A percentile compares a stretch with the other conserved stretches of the same genome.
Evolutionary conservation across 176 grass and related monocot genomes (phyloP).

Genomic region (Hyparrhenia diplandra): DNA sequence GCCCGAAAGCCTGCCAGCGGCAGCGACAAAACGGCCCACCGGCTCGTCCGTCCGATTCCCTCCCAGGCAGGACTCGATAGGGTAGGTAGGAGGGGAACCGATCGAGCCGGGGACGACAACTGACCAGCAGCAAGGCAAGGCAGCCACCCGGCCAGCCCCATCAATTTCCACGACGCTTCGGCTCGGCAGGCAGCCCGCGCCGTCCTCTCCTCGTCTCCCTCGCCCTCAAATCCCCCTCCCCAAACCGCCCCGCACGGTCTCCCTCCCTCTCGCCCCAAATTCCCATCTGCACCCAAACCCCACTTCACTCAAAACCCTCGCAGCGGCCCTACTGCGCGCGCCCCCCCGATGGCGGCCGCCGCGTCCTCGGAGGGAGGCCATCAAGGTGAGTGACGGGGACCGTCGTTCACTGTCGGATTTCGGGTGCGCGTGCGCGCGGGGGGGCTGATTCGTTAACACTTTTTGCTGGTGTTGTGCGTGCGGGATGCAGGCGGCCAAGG

Average conservation of each 20-base stretch:
- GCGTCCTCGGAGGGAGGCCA: constrained; percentile 29
- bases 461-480: not conserved
- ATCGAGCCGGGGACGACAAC: not conserved
- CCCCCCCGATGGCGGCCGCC: constrained; percentile 19
- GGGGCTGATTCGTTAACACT: not conserved
- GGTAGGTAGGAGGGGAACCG: too few relatives aligned
- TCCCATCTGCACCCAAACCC: constrained; percentile 13
- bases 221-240: not conserved
- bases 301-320: constrained; percentile 37
- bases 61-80: too few relatives aligned
- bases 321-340: not conserved
- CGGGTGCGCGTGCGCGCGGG: not conserved
- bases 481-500: constrained; percentile 68
- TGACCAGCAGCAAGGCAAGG: too few relatives aligned
- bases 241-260: too few relatives aligned
- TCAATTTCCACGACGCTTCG: constrained; percentile 36
- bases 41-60: not conserved
- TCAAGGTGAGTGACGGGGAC: constrained; percentile 33
- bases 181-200: constrained; percentile 7
- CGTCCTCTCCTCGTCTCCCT: not conserved
- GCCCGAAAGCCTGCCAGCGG: not conserved
- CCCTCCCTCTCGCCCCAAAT: constrained; percentile 1
- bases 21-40: too few relatives aligned
- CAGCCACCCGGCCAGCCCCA: not conserved
- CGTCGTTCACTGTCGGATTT: not conserved